Evolutionary conservation across 1,139 yeast genomes (phyloP).

Genomic region (Ogataea hybrid): DNA sequence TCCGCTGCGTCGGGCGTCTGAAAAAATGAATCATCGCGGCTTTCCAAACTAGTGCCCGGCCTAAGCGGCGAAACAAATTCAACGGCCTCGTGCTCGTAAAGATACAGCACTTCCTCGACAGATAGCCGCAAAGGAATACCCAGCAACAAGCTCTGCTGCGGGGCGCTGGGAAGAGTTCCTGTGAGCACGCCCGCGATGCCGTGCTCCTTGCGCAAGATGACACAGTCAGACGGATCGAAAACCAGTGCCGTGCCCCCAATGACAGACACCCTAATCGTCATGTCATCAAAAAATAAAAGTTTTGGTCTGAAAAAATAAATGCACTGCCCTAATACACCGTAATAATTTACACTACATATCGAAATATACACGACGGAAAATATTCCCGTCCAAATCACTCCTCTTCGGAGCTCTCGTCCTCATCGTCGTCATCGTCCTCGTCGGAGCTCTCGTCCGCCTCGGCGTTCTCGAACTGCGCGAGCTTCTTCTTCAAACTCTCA

Average conservation of each 20-base stretch:
- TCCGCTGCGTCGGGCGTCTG: background rate
- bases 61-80: background rate
- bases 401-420: slow-evolving; percentile 62
- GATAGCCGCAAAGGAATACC: slow-evolving; percentile 79
- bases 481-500: slow-evolving; percentile 78
- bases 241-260: slow-evolving; percentile 52
- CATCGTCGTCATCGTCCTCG: slow-evolving; percentile 29
- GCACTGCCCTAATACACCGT: slow-evolving; percentile 9
- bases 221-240: slow-evolving; percentile 48
- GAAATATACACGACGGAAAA: slow-evolving; percentile 18
- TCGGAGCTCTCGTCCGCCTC: slow-evolving; percentile 37
- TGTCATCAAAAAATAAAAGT: background rate
- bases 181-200: slow-evolving; percentile 71
- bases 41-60: background rate
- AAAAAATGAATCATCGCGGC: background rate
- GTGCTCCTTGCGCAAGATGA: slow-evolving; percentile 46
- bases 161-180: slow-evolving; percentile 83
- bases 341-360: slow-evolving; percentile 20
- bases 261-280: slow-evolving; percentile 21
- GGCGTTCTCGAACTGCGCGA: slow-evolving; percentile 69
- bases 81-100: slow-evolving; percentile 46
- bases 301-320: background rate
- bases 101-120: slow-evolving; percentile 72
- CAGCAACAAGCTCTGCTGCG: slow-evolving; percentile 85
- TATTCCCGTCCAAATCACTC: slow-evolving; percentile 35